Evolutionary conservation across 2,329 filamentous ascomycete genomes (phyloP), one percentile per base, ranked within the genome.

Genomic region (Ophiosphaerella herpotricha): DNA sequence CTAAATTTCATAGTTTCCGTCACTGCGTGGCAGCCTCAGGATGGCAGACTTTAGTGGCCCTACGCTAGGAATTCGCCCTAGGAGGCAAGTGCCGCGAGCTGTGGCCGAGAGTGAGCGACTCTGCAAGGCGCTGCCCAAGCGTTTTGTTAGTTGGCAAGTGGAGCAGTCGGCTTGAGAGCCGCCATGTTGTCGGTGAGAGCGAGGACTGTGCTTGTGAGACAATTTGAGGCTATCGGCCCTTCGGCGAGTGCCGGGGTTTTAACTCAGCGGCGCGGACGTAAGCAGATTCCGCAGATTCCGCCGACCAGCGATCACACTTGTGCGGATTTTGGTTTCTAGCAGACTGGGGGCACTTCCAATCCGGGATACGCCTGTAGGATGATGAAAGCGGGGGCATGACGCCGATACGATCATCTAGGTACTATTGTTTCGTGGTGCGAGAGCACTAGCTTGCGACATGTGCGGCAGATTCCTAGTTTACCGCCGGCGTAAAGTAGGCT

Each of bases 381-480:
- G 40, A 24, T 13, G 14, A 9, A 11, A 9, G 31, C 46, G 40
- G 46, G 16, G 29, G 12, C 3, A 49, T 49, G 40, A 39, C 40
- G 24, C 46, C 46, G 46, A 39, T 21, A 23, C 13, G 26, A 33
- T 24, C 34, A 33, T 16, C 34, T 34, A 24, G 34, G 11, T 8
- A 29, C 11, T 16, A 18, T 43, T 49, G 40, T 48, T 43, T 48
- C 14, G 41, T 35, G 23, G 31, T 45, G 38, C 36, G 48, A 29
- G 48, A 50, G 44, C 46, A 37, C 42, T 49, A 44, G 34, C 18
- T 36, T 36, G 34, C 38, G 44, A 39, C 35, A 46, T 53, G 50
- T 47, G 47, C 50, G 47, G 52, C 54, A 26, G 11, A 11, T 3
- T 3, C 11, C 11, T 29, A 8, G 26, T 29, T 21, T 29, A 29